phyloP scores from a whole-genome alignment of 1,284 basidiomycete species.

The Malassezia sp. region DNA sequence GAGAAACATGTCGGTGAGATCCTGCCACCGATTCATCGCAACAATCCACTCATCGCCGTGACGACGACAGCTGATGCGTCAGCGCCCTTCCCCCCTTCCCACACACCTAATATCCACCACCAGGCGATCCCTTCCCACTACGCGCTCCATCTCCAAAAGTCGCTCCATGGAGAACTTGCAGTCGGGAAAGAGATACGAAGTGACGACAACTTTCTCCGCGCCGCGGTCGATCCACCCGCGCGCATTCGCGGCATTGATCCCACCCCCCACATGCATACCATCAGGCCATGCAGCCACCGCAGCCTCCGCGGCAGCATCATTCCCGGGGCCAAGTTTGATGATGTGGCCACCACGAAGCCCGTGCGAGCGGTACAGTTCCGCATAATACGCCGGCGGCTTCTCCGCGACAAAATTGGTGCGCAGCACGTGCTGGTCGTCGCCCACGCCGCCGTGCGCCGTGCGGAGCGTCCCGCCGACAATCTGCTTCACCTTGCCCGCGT shows the following conservation, averaged over 20 bases:
- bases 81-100: too few species aligned
- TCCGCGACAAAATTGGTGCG: conserved; percentile 86
- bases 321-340: conserved; percentile 81
- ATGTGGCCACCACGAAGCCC: conserved; percentile 77
- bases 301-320: conserved; percentile 72
- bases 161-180: conserved; percentile 66
- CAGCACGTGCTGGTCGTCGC: conserved; percentile 47
- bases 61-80: conserved; percentile 84
- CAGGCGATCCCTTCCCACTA: conserved; percentile 70
- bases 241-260: conserved; percentile 73
- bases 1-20: conserved; percentile 86
- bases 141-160: conserved; percentile 57
- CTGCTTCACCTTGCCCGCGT: conserved; percentile 70
- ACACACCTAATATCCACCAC: too few species aligned
- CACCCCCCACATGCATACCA: conserved; percentile 82
- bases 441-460: conserved; percentile 30
- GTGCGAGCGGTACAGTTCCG: conserved; percentile 63
- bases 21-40: conserved; percentile 99
- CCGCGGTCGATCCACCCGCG: conserved; percentile 72
- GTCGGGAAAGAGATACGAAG: conserved; percentile 81
- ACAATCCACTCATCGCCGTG: conserved; percentile 73
- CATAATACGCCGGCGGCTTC: conserved; percentile 69
- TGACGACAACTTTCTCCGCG: conserved; percentile 93
- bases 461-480: conserved; percentile 86
- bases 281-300: conserved; percentile 72